A percentile compares a stretch with the other conserved stretches of the same genome.
Evolutionary conservation across 768 basidiomycete genomes (phyloP).

Genomic region (Boletus subparvulus): DNA sequence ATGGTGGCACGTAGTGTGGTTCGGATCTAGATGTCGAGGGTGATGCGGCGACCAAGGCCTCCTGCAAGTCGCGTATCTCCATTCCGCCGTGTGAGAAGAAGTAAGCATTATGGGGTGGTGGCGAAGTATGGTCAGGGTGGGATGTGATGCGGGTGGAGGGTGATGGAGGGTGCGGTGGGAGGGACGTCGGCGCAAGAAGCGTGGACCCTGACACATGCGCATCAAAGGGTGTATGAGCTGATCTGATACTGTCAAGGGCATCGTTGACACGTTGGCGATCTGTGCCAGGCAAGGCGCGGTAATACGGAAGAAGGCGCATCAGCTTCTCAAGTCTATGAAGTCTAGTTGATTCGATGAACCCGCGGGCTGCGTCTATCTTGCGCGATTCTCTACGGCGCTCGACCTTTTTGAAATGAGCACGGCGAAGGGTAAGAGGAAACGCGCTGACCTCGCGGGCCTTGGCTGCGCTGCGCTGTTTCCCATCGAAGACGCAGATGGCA

Average conservation of each 20-base stretch:
- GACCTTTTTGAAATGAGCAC: constrained; percentile 37
- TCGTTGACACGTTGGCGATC: constrained; percentile 32
- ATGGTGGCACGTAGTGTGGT: constrained; percentile 8
- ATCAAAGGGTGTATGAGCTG: not conserved
- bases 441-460: constrained; percentile 67
- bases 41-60: constrained; percentile 3
- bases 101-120: constrained; percentile 9
- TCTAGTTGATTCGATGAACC: constrained; percentile 57
- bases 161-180: constrained; percentile 4
- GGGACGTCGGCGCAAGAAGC: constrained; percentile 6
- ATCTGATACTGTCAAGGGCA: constrained; percentile 18
- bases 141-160: constrained; percentile 6
- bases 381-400: constrained; percentile 55
- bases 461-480: constrained; percentile 60
- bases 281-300: constrained; percentile 34
- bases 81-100: constrained; percentile 10
- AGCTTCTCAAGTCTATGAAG: constrained; percentile 51
- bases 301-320: constrained; percentile 38
- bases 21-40: constrained; percentile 19
- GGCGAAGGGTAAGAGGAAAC: not conserved
- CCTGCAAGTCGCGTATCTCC: constrained; percentile 14
- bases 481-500: constrained; percentile 81
- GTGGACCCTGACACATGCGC: constrained; percentile 21
- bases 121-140: not conserved
- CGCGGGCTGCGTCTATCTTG: constrained; percentile 49